Evolutionary conservation across 148 eudicot genomes (phyloP).

Genomic region (Suaeda aralocaspica): DNA sequence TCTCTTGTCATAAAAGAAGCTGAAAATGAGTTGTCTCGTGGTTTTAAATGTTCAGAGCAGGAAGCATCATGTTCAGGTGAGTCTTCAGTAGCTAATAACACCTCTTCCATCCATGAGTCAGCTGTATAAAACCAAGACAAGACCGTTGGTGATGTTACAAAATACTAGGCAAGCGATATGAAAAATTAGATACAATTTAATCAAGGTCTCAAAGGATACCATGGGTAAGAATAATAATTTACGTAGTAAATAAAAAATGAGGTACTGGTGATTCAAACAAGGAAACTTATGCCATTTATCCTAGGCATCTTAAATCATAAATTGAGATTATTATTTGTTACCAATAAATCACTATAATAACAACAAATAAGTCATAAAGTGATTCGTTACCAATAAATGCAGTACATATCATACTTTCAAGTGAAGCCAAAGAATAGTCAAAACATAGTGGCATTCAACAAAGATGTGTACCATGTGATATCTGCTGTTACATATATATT

Average conservation of each 20-base stretch:
- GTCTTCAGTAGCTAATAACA: conserved; percentile 22
- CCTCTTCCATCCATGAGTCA: conserved; percentile 63
- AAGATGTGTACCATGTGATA: not conserved
- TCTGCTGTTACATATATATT: not conserved
- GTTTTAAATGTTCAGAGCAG: conserved; percentile 27
- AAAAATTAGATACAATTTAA: not conserved
- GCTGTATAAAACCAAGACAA: conserved; percentile 33
- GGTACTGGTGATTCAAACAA: too few relatives aligned
- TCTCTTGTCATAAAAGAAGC: conserved; percentile 42
- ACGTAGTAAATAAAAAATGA: not conserved
- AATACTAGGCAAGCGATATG: not conserved
- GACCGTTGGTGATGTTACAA: not conserved
- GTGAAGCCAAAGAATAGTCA: not conserved
- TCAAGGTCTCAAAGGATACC: not conserved
- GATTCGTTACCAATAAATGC: not conserved
- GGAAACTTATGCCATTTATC: not conserved
- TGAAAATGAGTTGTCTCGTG: conserved; percentile 33
- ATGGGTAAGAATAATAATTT: not conserved
- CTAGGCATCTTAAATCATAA: not conserved
- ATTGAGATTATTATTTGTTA: not conserved
- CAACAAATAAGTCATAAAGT: not conserved
- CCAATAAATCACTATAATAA: not conserved
- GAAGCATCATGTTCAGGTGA: conserved; percentile 20
- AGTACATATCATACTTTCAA: not conserved
- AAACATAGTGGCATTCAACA: not conserved